Evolutionary conservation across 177 flowering plant genomes (phyloP).

Genomic region (Vitis hybrid): DNA sequence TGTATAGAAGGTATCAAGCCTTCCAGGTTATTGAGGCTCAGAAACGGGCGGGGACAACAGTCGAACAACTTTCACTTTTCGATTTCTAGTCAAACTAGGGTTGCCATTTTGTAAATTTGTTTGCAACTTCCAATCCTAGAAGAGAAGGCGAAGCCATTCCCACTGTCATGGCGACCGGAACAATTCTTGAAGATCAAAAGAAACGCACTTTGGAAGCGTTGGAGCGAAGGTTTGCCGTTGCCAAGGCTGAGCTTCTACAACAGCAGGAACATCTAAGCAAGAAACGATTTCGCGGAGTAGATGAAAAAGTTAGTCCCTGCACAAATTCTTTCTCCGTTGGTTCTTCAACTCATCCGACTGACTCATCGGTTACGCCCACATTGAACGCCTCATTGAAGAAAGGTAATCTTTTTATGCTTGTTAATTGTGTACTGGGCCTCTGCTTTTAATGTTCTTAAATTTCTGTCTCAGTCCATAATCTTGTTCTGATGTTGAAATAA

Average conservation of each 20-base stretch:
- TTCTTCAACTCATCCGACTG: background rate
- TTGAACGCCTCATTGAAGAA: conserved; percentile 23
- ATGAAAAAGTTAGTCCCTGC: background rate
- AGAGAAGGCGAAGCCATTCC: too few relatives aligned
- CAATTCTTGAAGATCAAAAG: conserved; percentile 32
- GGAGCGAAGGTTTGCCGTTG: conserved; percentile 55
- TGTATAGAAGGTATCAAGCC: too few relatives aligned
- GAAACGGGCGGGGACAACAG: too few relatives aligned
- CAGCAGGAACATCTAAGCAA: conserved; percentile 34
- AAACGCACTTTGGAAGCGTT: conserved; percentile 60
- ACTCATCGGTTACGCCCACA: conserved; percentile 12
- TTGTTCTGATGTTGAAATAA: too few relatives aligned
- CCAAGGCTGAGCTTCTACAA: conserved; percentile 48
- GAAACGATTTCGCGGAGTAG: conserved; percentile 19
- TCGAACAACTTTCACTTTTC: too few relatives aligned
- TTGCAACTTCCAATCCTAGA: too few relatives aligned
- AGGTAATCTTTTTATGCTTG: conserved; percentile 21
- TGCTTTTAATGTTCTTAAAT: background rate
- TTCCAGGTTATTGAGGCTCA: too few relatives aligned
- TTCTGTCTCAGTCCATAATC: background rate
- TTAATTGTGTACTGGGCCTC: background rate
- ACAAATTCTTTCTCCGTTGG: conserved; percentile 8
- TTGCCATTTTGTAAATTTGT: too few relatives aligned
- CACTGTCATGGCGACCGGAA: conserved; percentile 18
- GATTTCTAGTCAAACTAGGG: too few relatives aligned